Evolutionary conservation across 2,329 filamentous ascomycete species (phyloP).

Genomic region (Aphanocladium album): DNA sequence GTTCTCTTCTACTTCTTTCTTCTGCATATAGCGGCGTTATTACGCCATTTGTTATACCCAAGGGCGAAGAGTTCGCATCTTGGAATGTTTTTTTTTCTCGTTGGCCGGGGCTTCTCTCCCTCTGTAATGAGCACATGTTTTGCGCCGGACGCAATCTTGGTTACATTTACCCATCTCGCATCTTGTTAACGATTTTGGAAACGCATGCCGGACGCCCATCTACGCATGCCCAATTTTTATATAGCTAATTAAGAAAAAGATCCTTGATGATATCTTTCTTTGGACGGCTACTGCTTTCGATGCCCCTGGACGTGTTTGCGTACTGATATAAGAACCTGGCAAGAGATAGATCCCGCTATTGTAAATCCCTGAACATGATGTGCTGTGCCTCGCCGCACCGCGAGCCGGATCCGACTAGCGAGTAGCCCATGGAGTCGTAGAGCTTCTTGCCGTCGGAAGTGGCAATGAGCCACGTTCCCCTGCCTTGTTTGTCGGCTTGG

Average conservation of each 20-base stretch:
- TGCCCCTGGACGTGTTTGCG: no score
- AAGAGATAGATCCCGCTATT: no score
- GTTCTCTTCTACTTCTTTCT: neutral
- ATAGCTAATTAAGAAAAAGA: constrained; percentile 2
- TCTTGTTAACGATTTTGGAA: neutral
- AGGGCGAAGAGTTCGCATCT: neutral
- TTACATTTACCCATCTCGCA: neutral
- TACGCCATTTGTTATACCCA: constrained; percentile 3
- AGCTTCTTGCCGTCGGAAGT: neutral
- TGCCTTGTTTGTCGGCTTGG: neutral
- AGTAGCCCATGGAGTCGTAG: constrained; percentile 1
- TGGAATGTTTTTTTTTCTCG: no score
- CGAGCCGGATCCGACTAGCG: neutral
- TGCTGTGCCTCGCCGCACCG: constrained; percentile 8
- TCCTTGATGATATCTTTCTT: neutral
- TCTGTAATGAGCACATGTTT: neutral
- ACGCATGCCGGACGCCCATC: neutral
- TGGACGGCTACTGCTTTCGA: neutral
- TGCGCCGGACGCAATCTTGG: constrained; percentile 13
- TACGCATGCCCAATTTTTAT: neutral
- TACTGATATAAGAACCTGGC: no score
- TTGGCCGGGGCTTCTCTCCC: neutral
- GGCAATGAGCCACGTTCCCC: neutral
- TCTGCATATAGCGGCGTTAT: constrained; percentile 2
- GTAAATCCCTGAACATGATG: neutral